A percentile compares a stretch with the other conserved stretches of the same genome.
These are phyloP conservation scores for Pseudocercospora ulei DNA, from an alignment of 2,329 filamentous ascomycete species.

Conservation along the genomic window DNA sequence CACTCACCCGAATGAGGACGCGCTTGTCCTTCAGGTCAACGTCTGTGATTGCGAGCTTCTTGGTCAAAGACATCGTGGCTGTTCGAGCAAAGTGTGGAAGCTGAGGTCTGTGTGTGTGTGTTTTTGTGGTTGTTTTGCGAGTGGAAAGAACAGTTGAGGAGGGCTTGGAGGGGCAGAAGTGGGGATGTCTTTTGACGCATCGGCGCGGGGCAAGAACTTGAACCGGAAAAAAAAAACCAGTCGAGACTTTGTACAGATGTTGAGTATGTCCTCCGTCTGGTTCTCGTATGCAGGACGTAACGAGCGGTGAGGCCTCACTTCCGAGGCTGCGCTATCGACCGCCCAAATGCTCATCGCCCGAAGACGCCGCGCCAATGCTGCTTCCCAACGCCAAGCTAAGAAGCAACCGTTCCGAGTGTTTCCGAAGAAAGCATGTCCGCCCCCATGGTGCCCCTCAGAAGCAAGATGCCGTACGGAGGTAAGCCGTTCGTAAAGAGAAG, in stretches of 20 bases:
- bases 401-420: conserved; percentile 14
- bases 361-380: not conserved
- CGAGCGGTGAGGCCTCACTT: conserved; percentile 1
- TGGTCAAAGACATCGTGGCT: conserved; percentile 83
- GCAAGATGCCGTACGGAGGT: conserved; percentile 1
- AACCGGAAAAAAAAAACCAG: not conserved
- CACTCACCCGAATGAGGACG: conserved; percentile 76
- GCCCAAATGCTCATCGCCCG: conserved; percentile 2
- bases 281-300: conserved; percentile 1
- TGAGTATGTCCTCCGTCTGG: not conserved
- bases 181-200: conserved; percentile 5
- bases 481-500: not conserved
- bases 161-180: not conserved
- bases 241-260: conserved; percentile 1
- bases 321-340: conserved; percentile 17
- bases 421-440: conserved; percentile 9
- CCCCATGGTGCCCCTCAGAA: not conserved
- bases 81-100: conserved; percentile 1
- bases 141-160: conserved; percentile 1
- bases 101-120: not conserved
- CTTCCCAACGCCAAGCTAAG: conserved; percentile 16
- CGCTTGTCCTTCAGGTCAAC: conserved; percentile 97
- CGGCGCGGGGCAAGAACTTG: conserved; percentile 3
- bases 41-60: conserved; percentile 94
- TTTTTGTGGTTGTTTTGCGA: conserved; percentile 8